Base-by-base conservation (phyloP, 1,139 yeast genomes). In the Wickerhamomyces sp. region DNA sequence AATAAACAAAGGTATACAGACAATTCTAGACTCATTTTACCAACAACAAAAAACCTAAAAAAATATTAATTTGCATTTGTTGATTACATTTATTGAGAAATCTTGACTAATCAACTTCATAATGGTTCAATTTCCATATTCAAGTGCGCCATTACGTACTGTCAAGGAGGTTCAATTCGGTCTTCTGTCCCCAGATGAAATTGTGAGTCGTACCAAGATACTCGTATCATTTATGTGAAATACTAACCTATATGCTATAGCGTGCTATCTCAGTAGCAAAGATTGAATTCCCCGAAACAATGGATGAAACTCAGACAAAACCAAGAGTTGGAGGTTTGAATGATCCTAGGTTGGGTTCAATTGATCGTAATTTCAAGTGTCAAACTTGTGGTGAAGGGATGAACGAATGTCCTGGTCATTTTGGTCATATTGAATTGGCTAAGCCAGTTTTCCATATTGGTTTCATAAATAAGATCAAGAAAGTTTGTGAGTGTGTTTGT, bases 331-430 rank as follows among this genome's bases (percentile, higher is more conserved):
- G 97, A 50, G 99, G 99, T 51, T 75, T 94, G 55, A 91, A 91
- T 64, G 99, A 94, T 64, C 98, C 99, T 48, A 82, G 98, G 59
- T 75, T 94, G 53, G 99, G 99, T 45, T 88, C 98, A 10, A 93
- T 93, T 58, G 99, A 94, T 68, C 82, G 99, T 66, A 91, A 90
- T 65, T 87, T 86, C 75, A 88, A 89, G 71, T 93, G 99, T 75
- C 98, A 91, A 73, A 93, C 99, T 33, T 93, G 99, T 76, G 95
- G 96, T 61, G 99, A 93, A 68, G 96, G 94, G 61, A 93, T 93
- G 97, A 89, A 94, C 49, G 99, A 93, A 65, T 94, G 99, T 69
- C 98, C 98, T 1, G 99, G 99, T 49, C 99, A 94, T 72, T 94
- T 94, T 69, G 99, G 99, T 56, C 99, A 94, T 64, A 94, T 94